A percentile compares a stretch with the other conserved stretches of the same genome.
phyloP scores from a whole-genome alignment of 352 stramenopile species.

The Phytophthora foliorum region DNA sequence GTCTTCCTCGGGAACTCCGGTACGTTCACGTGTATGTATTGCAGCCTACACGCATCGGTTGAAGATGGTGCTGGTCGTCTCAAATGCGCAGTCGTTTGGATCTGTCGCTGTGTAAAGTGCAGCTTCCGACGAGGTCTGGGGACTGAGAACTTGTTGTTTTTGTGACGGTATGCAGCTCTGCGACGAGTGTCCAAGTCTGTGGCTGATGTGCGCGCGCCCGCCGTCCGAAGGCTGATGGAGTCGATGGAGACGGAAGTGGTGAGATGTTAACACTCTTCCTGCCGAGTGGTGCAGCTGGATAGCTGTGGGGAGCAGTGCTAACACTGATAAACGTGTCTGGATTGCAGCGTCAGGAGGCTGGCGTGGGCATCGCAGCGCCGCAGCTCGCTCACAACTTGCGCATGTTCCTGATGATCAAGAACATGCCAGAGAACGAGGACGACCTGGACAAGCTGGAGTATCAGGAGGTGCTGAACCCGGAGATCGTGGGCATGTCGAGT shows the following conservation, averaged over 20 bases:
- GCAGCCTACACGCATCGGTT: neutral
- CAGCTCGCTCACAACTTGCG: constrained; percentile 82
- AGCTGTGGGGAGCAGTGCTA: neutral
- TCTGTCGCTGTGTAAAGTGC: constrained; percentile 1
- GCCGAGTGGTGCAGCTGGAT: neutral
- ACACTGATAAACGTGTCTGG: constrained; percentile 4
- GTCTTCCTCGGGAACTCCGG: constrained; percentile 81
- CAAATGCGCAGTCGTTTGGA: neutral
- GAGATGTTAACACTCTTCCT: neutral
- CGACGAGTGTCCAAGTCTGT: constrained; percentile 78
- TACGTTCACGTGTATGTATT: constrained; percentile 32
- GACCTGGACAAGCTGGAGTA: constrained; percentile 71
- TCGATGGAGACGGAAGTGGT: constrained; percentile 80
- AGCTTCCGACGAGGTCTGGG: neutral
- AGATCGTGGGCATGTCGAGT: constrained; percentile 69
- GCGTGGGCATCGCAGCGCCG: constrained; percentile 80
- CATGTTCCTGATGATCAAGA: constrained; percentile 88
- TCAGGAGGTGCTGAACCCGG: constrained; percentile 81
- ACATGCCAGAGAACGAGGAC: constrained; percentile 63
- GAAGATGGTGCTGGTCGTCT: neutral
- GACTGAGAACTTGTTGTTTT: constrained; percentile 20
- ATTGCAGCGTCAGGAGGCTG: constrained; percentile 66
- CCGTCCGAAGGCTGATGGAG: constrained; percentile 61
- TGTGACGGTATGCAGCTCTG: constrained; percentile 48
- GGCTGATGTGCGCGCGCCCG: constrained; percentile 58